A percentile compares a stretch with the other conserved stretches of the same genome.
These are phyloP conservation scores for Prunus dulcis DNA, from an alignment of 306 rosid species.

Conservation along the genomic window DNA sequence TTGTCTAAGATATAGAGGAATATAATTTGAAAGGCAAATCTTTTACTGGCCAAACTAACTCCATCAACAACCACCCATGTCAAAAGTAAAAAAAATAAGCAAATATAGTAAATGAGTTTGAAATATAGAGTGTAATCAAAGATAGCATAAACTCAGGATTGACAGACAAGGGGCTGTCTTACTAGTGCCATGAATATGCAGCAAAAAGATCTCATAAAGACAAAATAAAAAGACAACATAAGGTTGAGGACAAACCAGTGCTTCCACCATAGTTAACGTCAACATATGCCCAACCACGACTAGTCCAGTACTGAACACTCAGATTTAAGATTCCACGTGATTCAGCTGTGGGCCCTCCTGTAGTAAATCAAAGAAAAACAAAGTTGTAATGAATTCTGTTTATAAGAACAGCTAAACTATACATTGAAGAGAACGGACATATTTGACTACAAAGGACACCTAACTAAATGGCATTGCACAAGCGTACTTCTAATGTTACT, in stretches of 20 bases:
- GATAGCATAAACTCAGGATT: not conserved
- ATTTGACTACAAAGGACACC: not conserved
- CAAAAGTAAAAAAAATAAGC: not conserved
- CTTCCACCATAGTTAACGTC: slow-evolving; percentile 98
- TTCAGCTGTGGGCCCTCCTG: slow-evolving; percentile 96
- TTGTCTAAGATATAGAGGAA: not conserved
- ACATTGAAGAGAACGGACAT: not conserved
- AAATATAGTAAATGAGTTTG: not conserved
- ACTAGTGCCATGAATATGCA: too few relatives aligned
- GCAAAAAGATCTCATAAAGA: not conserved
- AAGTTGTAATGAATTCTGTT: slow-evolving; percentile 1
- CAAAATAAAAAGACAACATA: not conserved
- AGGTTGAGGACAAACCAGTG: slow-evolving; percentile 72
- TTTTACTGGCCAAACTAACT: not conserved
- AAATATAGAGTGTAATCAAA: not conserved
- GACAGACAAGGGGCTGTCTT: too few relatives aligned
- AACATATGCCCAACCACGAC: slow-evolving; percentile 89
- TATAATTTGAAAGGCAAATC: not conserved
- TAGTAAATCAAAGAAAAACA: slow-evolving; percentile 24
- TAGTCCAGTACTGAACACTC: slow-evolving; percentile 86
- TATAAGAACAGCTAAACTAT: not conserved
- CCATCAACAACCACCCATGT: not conserved
- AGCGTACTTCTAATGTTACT: not conserved
- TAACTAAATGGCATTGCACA: not conserved
- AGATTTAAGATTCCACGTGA: slow-evolving; percentile 67